These are phyloP conservation scores for Penicillium fimorum DNA, from an alignment of 495 filamentous ascomycete genomes.

Conservation along the genomic window DNA sequence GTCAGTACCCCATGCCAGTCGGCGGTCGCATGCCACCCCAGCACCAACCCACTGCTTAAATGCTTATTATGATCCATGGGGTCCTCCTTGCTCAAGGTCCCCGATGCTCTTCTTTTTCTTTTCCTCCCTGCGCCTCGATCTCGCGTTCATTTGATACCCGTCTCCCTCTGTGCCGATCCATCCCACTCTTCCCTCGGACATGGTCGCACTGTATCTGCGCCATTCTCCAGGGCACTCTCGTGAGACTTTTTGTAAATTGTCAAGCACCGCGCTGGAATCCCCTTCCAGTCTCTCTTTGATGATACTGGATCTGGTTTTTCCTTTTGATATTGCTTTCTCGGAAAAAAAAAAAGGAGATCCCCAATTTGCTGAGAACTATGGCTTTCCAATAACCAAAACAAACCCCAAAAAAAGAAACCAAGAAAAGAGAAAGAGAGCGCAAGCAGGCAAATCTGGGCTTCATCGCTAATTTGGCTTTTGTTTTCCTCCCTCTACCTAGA, in stretches of 20 bases:
- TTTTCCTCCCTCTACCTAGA: slow-evolving; percentile 41
- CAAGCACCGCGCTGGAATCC: slow-evolving; percentile 15
- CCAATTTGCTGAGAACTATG: slow-evolving; percentile 9
- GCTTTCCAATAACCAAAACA: slow-evolving; percentile 11
- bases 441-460: slow-evolving; percentile 37
- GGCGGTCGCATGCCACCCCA: slow-evolving; percentile 55
- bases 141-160: slow-evolving; percentile 48
- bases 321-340: slow-evolving; percentile 11
- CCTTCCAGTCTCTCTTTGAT: slow-evolving; percentile 14
- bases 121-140: slow-evolving; percentile 29
- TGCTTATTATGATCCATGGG: slow-evolving; percentile 33
- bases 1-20: slow-evolving; percentile 58
- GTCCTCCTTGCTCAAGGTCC: slow-evolving; percentile 37
- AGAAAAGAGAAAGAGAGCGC: slow-evolving; percentile 37
- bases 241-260: slow-evolving; percentile 30
- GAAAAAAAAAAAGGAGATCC: slow-evolving; percentile 15
- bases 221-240: slow-evolving; percentile 13
- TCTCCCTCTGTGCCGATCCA: slow-evolving; percentile 35
- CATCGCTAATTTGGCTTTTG: slow-evolving; percentile 32
- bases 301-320: slow-evolving; percentile 16
- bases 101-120: slow-evolving; percentile 43
- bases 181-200: slow-evolving; percentile 12
- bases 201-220: slow-evolving; percentile 6
- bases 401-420: slow-evolving; percentile 24
- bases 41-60: slow-evolving; percentile 51